phyloP scores from a whole-genome alignment of 2,329 filamentous ascomycete genomes.

The Microdochium trichocladiopsis region DNA sequence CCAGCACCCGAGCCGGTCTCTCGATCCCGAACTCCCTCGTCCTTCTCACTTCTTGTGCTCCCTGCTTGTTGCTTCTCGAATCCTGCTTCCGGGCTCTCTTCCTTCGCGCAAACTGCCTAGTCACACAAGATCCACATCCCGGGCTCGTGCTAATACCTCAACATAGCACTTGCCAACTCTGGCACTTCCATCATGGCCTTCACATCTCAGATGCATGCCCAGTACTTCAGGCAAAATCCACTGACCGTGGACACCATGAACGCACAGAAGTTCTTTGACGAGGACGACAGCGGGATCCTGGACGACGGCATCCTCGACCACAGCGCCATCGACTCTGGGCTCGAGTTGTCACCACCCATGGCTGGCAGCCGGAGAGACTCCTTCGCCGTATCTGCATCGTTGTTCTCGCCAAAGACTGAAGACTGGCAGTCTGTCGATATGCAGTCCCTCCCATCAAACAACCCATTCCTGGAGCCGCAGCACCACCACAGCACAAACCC shows the following conservation, averaged over 20 bases:
- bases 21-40: neutral
- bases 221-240: slow-evolving; percentile 37
- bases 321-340: slow-evolving; percentile 50
- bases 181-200: slow-evolving; percentile 36
- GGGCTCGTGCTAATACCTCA: neutral
- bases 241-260: slow-evolving; percentile 47
- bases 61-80: neutral
- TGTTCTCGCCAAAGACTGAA: slow-evolving; percentile 61
- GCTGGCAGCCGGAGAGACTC: slow-evolving; percentile 56
- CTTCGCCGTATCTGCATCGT: slow-evolving; percentile 47
- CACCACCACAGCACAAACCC: slow-evolving; percentile 49
- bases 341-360: slow-evolving; percentile 59
- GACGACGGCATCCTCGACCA: slow-evolving; percentile 56
- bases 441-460: slow-evolving; percentile 57
- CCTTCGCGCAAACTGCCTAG: neutral
- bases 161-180: neutral
- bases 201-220: slow-evolving; percentile 42
- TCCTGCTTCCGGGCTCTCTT: neutral
- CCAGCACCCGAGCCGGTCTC: neutral
- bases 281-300: slow-evolving; percentile 52
- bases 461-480: slow-evolving; percentile 50
- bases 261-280: slow-evolving; percentile 52
- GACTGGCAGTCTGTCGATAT: slow-evolving; percentile 59
- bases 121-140: neutral
- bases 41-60: neutral